Evolutionary conservation across 257 asterid species (phyloP), one percentile per base, ranked within the genome.

Genomic region (Leonotis leonurus): DNA sequence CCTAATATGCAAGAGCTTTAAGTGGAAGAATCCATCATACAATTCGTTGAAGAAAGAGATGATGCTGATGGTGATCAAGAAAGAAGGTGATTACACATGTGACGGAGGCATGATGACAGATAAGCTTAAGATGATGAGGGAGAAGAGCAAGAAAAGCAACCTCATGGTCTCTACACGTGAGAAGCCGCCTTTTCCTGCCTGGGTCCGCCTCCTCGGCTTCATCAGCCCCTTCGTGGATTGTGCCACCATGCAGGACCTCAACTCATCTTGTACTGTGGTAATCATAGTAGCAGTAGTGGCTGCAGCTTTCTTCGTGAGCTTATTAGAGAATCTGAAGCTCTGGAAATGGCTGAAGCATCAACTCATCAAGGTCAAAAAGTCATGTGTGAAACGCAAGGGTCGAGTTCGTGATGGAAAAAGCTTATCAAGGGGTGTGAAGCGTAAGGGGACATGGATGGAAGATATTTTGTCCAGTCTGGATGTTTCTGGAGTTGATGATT

Each of bases 301-400:
- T 8, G 26, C 60, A 16, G 14, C 14, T 8, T 8, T 32, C 17
- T 16, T 54, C 6, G 8, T 17, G 24, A 79, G 77, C 52, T 66
- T 68, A n/a, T 73, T 89, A 13, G 84, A 77, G 43, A 75, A 80
- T 56, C 82, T 85, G 0, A 18, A 36, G 16, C 56, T 33, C 54
- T 82, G 85, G 89, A 65, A 67, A 72, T 80, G 87, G 94, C 60
- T 83, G 25, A 75, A 76, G 54, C 81, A 78, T 70, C 82, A 75
- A 68, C 78, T 80, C 68, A 78, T 80, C 68, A 78, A 78, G 59
- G 82, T 78, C 2, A 45, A 30, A 32, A 45, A 71, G 32, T n/a
- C n/a, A n/a, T 65, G 84, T 30, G 78, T 78, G 3, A 63, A 39
- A n/a, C n/a, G 9, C 87, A 87, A 1, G 39, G 65, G 1, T 11